A percentile compares a stretch with the other conserved stretches of the same genome.
These are phyloP conservation scores for Aspergillus novoparasiticus DNA, from an alignment of 2,329 filamentous ascomycete genomes.

Conservation along the genomic window DNA sequence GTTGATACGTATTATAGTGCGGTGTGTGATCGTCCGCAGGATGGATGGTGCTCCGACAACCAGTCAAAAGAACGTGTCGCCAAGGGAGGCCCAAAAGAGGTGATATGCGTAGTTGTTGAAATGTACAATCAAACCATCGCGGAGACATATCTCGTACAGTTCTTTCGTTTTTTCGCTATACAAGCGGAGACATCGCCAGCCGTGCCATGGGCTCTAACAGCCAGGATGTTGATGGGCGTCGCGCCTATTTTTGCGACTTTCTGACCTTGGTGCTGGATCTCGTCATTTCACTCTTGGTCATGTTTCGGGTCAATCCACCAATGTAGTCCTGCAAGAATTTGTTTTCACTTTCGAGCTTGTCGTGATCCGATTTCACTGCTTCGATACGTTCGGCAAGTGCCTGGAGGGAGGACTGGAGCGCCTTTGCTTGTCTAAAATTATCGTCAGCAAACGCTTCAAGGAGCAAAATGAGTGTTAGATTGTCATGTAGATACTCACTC, in stretches of 20 bases:
- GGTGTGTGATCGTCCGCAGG: not conserved
- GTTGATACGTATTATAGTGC: not conserved
- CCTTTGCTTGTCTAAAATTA: conserved; percentile 75
- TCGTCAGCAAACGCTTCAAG: conserved; percentile 1
- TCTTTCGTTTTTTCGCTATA: conserved; percentile 19
- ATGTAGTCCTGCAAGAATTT: conserved; percentile 98
- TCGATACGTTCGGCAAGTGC: conserved; percentile 93
- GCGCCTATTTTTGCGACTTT: conserved; percentile 42
- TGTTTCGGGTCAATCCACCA: conserved; percentile 84
- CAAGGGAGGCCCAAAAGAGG: not conserved
- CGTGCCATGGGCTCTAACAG: conserved; percentile 13
- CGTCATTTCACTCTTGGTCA: conserved; percentile 59
- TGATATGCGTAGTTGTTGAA: not conserved
- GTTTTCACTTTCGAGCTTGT: conserved; percentile 96
- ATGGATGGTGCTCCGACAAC: not conserved
- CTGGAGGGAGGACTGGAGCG: conserved; percentile 83
- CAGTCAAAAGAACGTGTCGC: not conserved
- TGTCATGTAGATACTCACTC: conserved; percentile 51
- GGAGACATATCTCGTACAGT: conserved; percentile 11
- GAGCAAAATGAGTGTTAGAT: not conserved
- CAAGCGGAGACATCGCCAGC: conserved; percentile 17
- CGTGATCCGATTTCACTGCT: conserved; percentile 88
- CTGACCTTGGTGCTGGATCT: conserved; percentile 56
- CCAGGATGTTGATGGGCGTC: conserved; percentile 4
- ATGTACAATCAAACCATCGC: conserved; percentile 5